Conservation (phyloP, 805 yeast species). For the Starmerella apis region DNA sequence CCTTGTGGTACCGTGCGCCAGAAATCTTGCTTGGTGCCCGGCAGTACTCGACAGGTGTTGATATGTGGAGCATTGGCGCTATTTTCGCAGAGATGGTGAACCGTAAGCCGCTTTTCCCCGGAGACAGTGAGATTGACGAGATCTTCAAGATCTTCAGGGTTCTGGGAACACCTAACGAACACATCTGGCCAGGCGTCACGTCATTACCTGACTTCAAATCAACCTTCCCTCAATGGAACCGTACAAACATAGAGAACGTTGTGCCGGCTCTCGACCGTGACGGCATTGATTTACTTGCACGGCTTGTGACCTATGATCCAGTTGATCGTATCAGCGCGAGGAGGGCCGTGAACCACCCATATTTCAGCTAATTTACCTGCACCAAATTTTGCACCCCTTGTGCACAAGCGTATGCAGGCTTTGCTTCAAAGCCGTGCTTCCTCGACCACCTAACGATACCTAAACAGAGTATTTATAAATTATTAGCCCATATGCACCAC, state of each 20-base stretch:
- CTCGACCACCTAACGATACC: neutral
- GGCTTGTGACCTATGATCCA: conserved; percentile 81
- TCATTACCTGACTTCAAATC: conserved; percentile 87
- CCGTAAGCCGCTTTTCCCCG: conserved; percentile 90
- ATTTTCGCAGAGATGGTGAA: conserved; percentile 97
- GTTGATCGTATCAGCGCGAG: conserved; percentile 88
- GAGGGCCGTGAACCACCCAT: conserved; percentile 82
- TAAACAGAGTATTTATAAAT: neutral
- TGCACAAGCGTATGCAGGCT: no score
- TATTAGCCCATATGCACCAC: neutral
- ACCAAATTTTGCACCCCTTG: no score
- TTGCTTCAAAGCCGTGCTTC: no score
- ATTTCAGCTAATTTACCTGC: conserved; percentile 36
- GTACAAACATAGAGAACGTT: conserved; percentile 53
- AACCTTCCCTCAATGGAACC: conserved; percentile 83
- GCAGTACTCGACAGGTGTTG: conserved; percentile 95
- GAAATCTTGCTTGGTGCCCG: conserved; percentile 92
- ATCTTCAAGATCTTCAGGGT: conserved; percentile 84
- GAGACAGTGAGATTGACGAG: conserved; percentile 96
- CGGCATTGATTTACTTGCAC: conserved; percentile 71
- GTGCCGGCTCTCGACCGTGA: conserved; percentile 73
- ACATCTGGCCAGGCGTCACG: conserved; percentile 88
- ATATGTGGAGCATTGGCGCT: conserved; percentile 98
- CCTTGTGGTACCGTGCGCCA: conserved; percentile 96
- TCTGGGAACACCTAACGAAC: conserved; percentile 90